Evolutionary conservation across 345 rosid genomes (phyloP).

Genomic region (Nephelium lappaceum): DNA sequence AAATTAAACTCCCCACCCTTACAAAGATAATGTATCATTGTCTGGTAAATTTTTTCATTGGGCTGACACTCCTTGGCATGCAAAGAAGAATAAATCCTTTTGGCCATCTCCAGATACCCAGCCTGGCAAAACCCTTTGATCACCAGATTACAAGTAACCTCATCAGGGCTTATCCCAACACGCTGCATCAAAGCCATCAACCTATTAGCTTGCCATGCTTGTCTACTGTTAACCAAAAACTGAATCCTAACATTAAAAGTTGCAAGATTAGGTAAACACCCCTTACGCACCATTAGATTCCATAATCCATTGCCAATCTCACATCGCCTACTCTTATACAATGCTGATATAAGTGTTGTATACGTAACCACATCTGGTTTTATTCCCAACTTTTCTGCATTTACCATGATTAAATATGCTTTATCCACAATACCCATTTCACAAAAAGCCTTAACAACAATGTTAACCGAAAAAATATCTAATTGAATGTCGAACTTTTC

Average conservation of each 20-base stretch:
- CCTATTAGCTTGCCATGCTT: slow-evolving; percentile 76
- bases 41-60: slow-evolving; percentile 71
- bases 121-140: slow-evolving; percentile 74
- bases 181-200: slow-evolving; percentile 62
- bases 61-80: slow-evolving; percentile 52
- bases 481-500: slow-evolving; percentile 43
- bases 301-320: slow-evolving; percentile 76
- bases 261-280: slow-evolving; percentile 72
- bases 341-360: slow-evolving; percentile 73
- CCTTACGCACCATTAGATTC: slow-evolving; percentile 78
- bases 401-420: slow-evolving; percentile 54
- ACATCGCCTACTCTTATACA: slow-evolving; percentile 50
- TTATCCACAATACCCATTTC: slow-evolving; percentile 56
- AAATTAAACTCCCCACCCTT: slow-evolving; percentile 58
- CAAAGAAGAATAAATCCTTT: slow-evolving; percentile 65
- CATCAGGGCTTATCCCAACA: slow-evolving; percentile 60
- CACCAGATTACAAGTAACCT: slow-evolving; percentile 72
- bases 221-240: slow-evolving; percentile 56
- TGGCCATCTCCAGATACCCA: slow-evolving; percentile 78
- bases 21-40: slow-evolving; percentile 81
- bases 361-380: slow-evolving; percentile 73
- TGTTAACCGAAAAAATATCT: slow-evolving; percentile 63
- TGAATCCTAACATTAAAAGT: slow-evolving; percentile 81
- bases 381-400: slow-evolving; percentile 62
- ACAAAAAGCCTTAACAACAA: slow-evolving; percentile 57